Percentiles rank a stretch among this genome's conserved stretches.
These are phyloP conservation scores for Rhipidocladum racemiflorum DNA, from an alignment of 176 grass and related monocot species.

Conservation along the genomic window DNA sequence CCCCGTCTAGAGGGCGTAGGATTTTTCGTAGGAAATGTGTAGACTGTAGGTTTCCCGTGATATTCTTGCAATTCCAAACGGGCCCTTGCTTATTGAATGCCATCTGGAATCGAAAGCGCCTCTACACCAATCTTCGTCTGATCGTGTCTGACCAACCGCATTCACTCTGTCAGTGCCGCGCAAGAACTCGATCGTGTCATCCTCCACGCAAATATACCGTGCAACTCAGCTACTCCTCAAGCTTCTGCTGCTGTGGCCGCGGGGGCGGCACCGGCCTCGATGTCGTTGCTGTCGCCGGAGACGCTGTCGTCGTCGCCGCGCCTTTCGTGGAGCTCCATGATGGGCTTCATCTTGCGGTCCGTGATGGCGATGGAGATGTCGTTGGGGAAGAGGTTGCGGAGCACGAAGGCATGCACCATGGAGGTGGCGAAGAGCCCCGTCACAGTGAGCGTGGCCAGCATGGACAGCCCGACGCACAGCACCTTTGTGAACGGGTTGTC, in stretches of 20 bases:
- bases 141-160: neutral
- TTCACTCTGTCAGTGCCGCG: neutral
- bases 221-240: neutral
- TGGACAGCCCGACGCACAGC: conserved; percentile 49
- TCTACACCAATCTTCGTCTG: neutral
- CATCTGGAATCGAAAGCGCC: neutral
- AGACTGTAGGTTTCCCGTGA: neutral
- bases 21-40: neutral
- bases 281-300: conserved; percentile 17
- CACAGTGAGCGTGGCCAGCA: conserved; percentile 56
- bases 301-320: neutral
- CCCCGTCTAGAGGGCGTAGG: neutral
- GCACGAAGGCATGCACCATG: conserved; percentile 59
- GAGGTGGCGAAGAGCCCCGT: conserved; percentile 51
- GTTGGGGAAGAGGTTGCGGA: conserved; percentile 76
- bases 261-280: conserved; percentile 6
- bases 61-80: neutral
- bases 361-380: conserved; percentile 94
- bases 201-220: neutral
- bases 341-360: conserved; percentile 38
- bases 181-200: conserved; percentile 5
- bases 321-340: conserved; percentile 42
- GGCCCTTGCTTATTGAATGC: neutral
- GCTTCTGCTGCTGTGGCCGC: neutral
- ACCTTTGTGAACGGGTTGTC: conserved; percentile 53